These are phyloP conservation scores for Scytalidium sp. DNA, from an alignment of 2,329 filamentous ascomycete genomes.

Conservation along the genomic window DNA sequence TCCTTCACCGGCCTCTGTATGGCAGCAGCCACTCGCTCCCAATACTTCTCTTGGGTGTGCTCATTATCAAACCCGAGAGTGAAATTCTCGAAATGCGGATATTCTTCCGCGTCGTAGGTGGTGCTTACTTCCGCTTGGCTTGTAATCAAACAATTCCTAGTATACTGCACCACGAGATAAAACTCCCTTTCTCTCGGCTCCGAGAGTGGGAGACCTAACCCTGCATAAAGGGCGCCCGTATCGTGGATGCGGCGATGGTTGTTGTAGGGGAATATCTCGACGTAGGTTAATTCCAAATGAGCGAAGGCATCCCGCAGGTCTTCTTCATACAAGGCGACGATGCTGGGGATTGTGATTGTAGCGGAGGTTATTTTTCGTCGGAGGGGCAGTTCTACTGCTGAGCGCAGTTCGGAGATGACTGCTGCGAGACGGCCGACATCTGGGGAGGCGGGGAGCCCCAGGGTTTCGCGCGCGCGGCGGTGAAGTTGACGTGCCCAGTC, in stretches of 20 bases:
- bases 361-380: not conserved
- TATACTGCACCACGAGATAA: not conserved
- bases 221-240: not conserved
- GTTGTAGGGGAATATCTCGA: not conserved
- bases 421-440: conserved; percentile 9
- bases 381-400: not conserved
- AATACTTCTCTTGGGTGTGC: not conserved
- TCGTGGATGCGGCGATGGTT: not conserved
- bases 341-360: not conserved
- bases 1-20: not conserved
- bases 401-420: conserved; percentile 2
- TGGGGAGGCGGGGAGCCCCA: conserved; percentile 6
- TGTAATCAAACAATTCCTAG: not conserved
- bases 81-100: conserved; percentile 7
- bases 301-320: not conserved
- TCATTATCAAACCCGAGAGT: conserved; percentile 2
- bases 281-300: not conserved
- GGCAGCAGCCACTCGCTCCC: not conserved
- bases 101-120: not conserved
- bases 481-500: not conserved
- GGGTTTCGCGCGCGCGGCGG: conserved; percentile 6
- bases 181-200: not conserved
- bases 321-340: not conserved
- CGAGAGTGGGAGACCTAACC: not conserved
- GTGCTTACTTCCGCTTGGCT: not conserved